Evolutionary conservation across 1,284 basidiomycete genomes (phyloP), one percentile per base, ranked within the genome.

Genomic region (Xerocomus amazonicus): DNA sequence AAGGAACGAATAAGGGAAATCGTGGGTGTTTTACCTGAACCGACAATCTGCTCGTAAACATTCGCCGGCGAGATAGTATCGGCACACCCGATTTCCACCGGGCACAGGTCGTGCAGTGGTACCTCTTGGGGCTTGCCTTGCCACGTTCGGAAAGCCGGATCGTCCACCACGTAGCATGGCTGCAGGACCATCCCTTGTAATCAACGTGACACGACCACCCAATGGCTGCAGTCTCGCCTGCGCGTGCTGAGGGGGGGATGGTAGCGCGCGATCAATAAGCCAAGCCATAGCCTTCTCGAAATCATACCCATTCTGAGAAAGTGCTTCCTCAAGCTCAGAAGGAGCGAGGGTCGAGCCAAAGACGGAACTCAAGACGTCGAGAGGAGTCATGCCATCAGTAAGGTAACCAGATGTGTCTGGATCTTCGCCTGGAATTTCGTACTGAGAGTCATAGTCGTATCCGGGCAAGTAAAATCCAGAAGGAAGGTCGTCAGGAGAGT

Each of bases 11-110:
- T 27, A 10, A 4, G 14, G 33, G 37, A 19, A 36, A 9, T 16
- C 23, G 16, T 13, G 40, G 36, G 6, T 38, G 16, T 80, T 61
- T 56, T 51, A 93, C 92, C 92, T 96, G 74, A 98, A 99, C 52
- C 95, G 84, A 73, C 97, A 99, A 72, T 99, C 96, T 45, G 92
- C 90, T 45, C 96, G 75, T 48, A 97, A 74, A 67, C 96, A 99
- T 70, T 98, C 95, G 16, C 97, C 97, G 7, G 92, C 92, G 33
- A 99, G 79, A 69, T 94, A 99, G 70, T 98, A 99, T 50, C 97
- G 78, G 68, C 96, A 99, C 35, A 99, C 94, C 48, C 87, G 74
- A 59, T 68, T 65, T 6, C 83, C 83, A 40, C 78, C 77, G 43
- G 76, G 73, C 0, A 70, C 72, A 31, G 83, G 78, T 12, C 84